phyloP scores from a whole-genome alignment of 2,329 filamentous ascomycete species.

The Colletotrichum limetticola region DNA sequence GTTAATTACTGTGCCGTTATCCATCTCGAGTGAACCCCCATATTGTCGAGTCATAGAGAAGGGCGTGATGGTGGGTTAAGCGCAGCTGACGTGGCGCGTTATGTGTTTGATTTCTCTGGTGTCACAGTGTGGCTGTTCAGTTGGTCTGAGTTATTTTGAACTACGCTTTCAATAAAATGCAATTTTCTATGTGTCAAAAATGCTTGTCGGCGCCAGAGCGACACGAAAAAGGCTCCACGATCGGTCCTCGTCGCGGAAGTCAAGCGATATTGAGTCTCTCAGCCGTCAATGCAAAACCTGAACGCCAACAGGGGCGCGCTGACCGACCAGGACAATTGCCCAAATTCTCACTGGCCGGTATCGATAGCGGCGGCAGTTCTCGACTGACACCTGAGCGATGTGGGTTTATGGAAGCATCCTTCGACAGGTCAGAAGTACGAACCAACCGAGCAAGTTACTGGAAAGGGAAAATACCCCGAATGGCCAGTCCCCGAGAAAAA shows the following conservation, averaged over 20 bases:
- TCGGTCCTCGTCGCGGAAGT: conserved; percentile 3
- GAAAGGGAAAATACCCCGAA: conserved; percentile 9
- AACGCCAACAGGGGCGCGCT: neutral
- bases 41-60: conserved; percentile 6
- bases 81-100: conserved; percentile 16
- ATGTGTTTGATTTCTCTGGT: neutral
- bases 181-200: conserved; percentile 6
- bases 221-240: neutral
- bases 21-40: neutral
- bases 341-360: neutral
- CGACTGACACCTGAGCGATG: conserved; percentile 1
- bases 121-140: neutral
- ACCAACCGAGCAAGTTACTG: conserved; percentile 15
- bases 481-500: neutral
- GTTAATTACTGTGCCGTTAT: neutral
- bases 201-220: neutral
- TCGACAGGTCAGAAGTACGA: neutral
- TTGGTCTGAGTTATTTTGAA: neutral
- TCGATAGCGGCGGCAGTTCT: neutral
- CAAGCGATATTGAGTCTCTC: conserved; percentile 17
- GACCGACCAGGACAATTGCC: neutral
- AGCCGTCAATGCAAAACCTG: conserved; percentile 8
- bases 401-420: conserved; percentile 10
- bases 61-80: neutral
- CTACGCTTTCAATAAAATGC: neutral